Evolutionary conservation across 2,329 filamentous ascomycete genomes (phyloP).

Genomic region (Cladosporium austrohemisphaericum): DNA sequence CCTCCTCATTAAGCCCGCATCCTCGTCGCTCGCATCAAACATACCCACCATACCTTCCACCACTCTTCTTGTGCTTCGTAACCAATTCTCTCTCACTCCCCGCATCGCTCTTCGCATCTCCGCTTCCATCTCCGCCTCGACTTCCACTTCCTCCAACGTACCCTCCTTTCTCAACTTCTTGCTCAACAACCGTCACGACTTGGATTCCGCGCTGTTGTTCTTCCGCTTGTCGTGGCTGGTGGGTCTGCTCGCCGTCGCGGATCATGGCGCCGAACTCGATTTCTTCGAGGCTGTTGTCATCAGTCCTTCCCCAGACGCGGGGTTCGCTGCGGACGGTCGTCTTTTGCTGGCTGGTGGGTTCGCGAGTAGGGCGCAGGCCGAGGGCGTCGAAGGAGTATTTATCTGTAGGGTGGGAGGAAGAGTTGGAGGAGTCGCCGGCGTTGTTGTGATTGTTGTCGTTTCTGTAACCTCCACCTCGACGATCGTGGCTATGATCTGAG

Average conservation of each 20-base stretch:
- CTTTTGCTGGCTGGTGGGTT: not conserved
- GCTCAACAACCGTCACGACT: constrained; percentile 22
- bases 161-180: constrained; percentile 18
- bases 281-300: constrained; percentile 1
- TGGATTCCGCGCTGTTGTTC: constrained; percentile 23
- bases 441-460: not conserved
- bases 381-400: constrained; percentile 1
- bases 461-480: not conserved
- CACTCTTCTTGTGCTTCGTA: not conserved
- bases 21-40: not conserved
- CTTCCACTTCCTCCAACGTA: not conserved
- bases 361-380: not conserved
- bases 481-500: constrained; percentile 7
- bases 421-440: constrained; percentile 2
- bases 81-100: constrained; percentile 16
- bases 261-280: constrained; percentile 5
- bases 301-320: not conserved
- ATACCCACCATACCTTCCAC: not conserved
- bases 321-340: not conserved
- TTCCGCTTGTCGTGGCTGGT: constrained; percentile 29
- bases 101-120: constrained; percentile 14
- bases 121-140: not conserved
- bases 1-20: no score
- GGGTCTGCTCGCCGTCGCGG: not conserved
- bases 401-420: not conserved